Evolutionary conservation across 2,329 filamentous ascomycete genomes (phyloP).

Genomic region (Chrysosporium queenslandicum): DNA sequence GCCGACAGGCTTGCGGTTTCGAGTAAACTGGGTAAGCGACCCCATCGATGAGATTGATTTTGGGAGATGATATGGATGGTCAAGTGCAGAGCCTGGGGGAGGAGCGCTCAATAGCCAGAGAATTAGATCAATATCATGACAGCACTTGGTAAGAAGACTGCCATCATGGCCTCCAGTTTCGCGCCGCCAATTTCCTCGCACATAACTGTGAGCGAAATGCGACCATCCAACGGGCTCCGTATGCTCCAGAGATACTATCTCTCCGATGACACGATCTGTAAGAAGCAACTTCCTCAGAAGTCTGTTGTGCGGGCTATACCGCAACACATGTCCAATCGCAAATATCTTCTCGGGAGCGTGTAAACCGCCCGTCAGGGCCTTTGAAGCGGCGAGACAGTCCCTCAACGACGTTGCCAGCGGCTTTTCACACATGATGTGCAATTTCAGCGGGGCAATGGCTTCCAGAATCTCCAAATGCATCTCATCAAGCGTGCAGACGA

Average conservation of each 20-base stretch:
- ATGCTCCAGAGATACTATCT: constrained; percentile 77
- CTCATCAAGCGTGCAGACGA: constrained; percentile 74
- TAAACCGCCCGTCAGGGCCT: constrained; percentile 20
- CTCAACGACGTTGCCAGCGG: constrained; percentile 69
- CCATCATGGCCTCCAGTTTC: constrained; percentile 60
- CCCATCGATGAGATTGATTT: constrained; percentile 66
- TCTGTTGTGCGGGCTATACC: constrained; percentile 89
- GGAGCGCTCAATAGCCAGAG: constrained; percentile 84
- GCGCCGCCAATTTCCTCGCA: constrained; percentile 86
- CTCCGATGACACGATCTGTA: constrained; percentile 65
- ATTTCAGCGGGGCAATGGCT: constrained; percentile 54
- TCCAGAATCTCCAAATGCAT: constrained; percentile 74
- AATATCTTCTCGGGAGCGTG: constrained; percentile 48
- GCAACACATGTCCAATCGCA: constrained; percentile 84
- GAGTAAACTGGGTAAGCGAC: constrained; percentile 66
- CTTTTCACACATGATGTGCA: constrained; percentile 94
- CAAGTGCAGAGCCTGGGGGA: constrained; percentile 34
- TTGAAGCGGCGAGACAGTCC: constrained; percentile 66
- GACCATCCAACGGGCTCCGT: constrained; percentile 93
- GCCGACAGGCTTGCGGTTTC: constrained; percentile 59
- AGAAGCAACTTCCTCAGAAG: constrained; percentile 68
- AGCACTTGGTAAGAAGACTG: constrained; percentile 85
- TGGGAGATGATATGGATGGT: constrained; percentile 57
- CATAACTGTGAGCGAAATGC: constrained; percentile 88
- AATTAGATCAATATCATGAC: constrained; percentile 88